Evolutionary conservation across 805 yeast species (phyloP).

Genomic region (Priceomyces castillae): DNA sequence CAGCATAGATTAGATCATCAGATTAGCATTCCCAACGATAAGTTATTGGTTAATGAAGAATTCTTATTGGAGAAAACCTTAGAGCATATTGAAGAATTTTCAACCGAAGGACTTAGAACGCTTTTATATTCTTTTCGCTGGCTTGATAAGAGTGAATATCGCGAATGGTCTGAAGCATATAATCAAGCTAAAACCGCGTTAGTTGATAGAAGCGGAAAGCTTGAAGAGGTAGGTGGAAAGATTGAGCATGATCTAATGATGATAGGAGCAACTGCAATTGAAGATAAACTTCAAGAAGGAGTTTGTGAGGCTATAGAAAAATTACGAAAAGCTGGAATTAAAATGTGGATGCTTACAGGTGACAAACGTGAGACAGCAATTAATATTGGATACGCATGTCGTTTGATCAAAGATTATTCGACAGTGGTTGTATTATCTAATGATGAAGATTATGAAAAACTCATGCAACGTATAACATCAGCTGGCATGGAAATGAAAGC

Average conservation of each 20-base stretch:
- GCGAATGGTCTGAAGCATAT: conserved; percentile 64
- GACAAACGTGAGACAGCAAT: conserved; percentile 98
- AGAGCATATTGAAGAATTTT: conserved; percentile 89
- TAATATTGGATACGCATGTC: conserved; percentile 93
- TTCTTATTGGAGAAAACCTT: conserved; percentile 79
- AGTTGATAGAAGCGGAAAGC: conserved; percentile 57
- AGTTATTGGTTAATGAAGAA: conserved; percentile 64
- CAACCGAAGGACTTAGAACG: conserved; percentile 93
- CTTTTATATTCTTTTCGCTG: conserved; percentile 78
- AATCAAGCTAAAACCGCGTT: conserved; percentile 76
- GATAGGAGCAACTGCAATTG: conserved; percentile 94
- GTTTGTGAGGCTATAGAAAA: conserved; percentile 94
- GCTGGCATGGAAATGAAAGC: conserved; percentile 69
- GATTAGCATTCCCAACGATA: conserved; percentile 42
- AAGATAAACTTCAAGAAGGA: conserved; percentile 95
- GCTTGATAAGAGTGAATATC: conserved; percentile 58
- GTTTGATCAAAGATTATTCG: conserved; percentile 88
- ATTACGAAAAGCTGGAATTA: conserved; percentile 87
- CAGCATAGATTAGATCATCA: background rate
- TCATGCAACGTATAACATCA: conserved; percentile 68
- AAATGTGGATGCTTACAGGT: conserved; percentile 98
- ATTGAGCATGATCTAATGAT: conserved; percentile 70
- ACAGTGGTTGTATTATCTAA: conserved; percentile 71
- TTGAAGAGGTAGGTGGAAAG: conserved; percentile 69
- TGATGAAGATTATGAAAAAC: conserved; percentile 48